Evolutionary conservation across 2,329 filamentous ascomycete genomes (phyloP).

Genomic region (Hypoxylon sp.): DNA sequence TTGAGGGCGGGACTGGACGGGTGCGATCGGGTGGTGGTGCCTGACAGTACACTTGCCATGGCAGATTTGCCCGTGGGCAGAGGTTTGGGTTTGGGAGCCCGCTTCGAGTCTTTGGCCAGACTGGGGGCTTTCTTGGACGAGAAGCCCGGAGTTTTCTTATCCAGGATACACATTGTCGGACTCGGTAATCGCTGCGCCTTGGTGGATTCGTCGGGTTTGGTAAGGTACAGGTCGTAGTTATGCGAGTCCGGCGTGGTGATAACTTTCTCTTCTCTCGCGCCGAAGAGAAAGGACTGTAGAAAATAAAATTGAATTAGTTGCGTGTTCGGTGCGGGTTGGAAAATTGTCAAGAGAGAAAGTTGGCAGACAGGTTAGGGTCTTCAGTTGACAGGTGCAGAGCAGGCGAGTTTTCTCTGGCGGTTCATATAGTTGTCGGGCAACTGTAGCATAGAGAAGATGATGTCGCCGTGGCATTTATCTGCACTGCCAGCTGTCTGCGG

Average conservation of each 20-base stretch:
- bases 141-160: constrained; percentile 45
- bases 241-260: constrained; percentile 54
- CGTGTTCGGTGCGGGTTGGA: neutral
- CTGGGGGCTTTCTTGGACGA: constrained; percentile 41
- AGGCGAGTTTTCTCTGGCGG: neutral
- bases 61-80: constrained; percentile 46
- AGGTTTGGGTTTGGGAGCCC: constrained; percentile 40
- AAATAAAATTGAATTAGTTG: constrained; percentile 16
- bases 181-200: constrained; percentile 58
- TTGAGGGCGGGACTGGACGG: constrained; percentile 65
- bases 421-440: neutral
- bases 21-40: constrained; percentile 52
- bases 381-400: neutral
- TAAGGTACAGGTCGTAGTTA: constrained; percentile 64
- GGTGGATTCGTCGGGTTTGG: constrained; percentile 58
- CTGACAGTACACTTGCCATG: constrained; percentile 55
- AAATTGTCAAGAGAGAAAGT: neutral
- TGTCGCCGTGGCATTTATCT: neutral
- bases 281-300: constrained; percentile 62
- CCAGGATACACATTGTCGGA: constrained; percentile 60
- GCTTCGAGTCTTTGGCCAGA: constrained; percentile 38
- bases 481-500: constrained; percentile 15
- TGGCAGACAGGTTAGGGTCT: neutral
- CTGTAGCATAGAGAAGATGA: neutral
- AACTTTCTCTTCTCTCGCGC: constrained; percentile 58